These are phyloP conservation scores for Begonia fuchsioides DNA, from an alignment of 306 rosid species.

Conservation along the genomic window DNA sequence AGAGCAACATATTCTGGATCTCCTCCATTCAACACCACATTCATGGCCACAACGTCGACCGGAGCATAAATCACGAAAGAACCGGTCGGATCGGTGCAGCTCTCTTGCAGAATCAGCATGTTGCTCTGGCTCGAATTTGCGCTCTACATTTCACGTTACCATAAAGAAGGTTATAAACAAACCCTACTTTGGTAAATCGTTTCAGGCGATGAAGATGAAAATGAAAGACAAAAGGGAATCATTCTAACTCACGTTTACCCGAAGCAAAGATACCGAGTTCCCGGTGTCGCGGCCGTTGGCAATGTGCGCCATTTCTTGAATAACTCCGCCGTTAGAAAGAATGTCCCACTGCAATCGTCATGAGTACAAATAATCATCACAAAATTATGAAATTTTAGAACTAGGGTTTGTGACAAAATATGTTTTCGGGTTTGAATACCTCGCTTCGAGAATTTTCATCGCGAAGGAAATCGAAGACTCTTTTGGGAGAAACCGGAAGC, in stretches of 20 bases:
- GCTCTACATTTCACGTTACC: constrained; percentile 31
- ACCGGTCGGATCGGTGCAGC: constrained; percentile 66
- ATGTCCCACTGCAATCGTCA: constrained; percentile 66
- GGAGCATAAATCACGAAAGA: constrained; percentile 87
- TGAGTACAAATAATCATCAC: neutral
- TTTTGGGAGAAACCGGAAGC: constrained; percentile 80
- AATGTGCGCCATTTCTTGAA: constrained; percentile 96
- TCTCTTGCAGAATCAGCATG: constrained; percentile 89
- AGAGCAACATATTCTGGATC: constrained; percentile 93
- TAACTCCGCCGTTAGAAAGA: constrained; percentile 84
- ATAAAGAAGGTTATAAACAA: neutral
- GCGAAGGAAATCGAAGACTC: constrained; percentile 82
- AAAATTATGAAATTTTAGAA: neutral
- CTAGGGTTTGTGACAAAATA: neutral
- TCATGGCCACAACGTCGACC: constrained; percentile 79
- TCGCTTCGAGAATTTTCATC: constrained; percentile 76
- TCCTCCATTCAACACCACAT: constrained; percentile 78
- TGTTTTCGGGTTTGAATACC: constrained; percentile 20
- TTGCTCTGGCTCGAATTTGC: constrained; percentile 95
- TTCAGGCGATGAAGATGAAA: no score
- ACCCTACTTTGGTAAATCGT: neutral
- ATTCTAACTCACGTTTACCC: constrained; percentile 56
- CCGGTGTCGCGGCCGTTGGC: constrained; percentile 89
- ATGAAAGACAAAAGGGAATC: neutral
- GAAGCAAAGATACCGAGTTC: constrained; percentile 68